Conservation (phyloP, 1,139 yeast genomes). For the Debaryomyces fabryi region DNA sequence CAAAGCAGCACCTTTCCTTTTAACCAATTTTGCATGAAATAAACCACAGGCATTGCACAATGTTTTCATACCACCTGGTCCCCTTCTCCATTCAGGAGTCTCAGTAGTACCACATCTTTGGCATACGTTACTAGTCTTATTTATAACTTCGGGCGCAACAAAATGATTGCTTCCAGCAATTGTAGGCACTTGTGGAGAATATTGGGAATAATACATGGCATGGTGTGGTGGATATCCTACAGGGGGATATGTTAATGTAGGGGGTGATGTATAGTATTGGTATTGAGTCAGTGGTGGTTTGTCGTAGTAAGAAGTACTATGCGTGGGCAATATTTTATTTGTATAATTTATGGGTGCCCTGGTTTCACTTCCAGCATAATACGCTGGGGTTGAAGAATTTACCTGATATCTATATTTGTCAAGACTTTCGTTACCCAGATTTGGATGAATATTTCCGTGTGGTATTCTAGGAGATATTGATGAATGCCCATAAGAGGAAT, state of each 20-base stretch:
- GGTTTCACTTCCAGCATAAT: slow-evolving; percentile 1
- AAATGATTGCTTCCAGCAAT: slow-evolving; percentile 1
- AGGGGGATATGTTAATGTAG: slow-evolving; percentile 8
- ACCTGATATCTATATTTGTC: neutral
- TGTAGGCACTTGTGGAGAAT: slow-evolving; percentile 15
- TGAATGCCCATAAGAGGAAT: slow-evolving; percentile 13
- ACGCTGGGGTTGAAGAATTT: slow-evolving; percentile 12
- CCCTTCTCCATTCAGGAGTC: slow-evolving; percentile 92
- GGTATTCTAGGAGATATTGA: neutral
- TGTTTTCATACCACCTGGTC: slow-evolving; percentile 84
- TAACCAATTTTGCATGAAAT: slow-evolving; percentile 73
- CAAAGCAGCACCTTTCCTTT: slow-evolving; percentile 63
- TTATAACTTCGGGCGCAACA: slow-evolving; percentile 34
- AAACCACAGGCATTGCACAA: slow-evolving; percentile 90
- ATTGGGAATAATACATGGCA: slow-evolving; percentile 8
- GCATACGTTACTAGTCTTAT: slow-evolving; percentile 40
- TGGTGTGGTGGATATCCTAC: slow-evolving; percentile 11
- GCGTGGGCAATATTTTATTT: slow-evolving; percentile 6
- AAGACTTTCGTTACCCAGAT: neutral
- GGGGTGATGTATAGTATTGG: slow-evolving; percentile 4
- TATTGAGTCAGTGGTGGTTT: slow-evolving; percentile 13
- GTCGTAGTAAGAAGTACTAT: slow-evolving; percentile 13
- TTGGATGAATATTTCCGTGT: neutral
- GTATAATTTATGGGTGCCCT: neutral
- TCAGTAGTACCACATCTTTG: slow-evolving; percentile 71